Evolutionary conservation across 805 yeast species (phyloP).

Genomic region (Nakazawaea wickerhamii): DNA sequence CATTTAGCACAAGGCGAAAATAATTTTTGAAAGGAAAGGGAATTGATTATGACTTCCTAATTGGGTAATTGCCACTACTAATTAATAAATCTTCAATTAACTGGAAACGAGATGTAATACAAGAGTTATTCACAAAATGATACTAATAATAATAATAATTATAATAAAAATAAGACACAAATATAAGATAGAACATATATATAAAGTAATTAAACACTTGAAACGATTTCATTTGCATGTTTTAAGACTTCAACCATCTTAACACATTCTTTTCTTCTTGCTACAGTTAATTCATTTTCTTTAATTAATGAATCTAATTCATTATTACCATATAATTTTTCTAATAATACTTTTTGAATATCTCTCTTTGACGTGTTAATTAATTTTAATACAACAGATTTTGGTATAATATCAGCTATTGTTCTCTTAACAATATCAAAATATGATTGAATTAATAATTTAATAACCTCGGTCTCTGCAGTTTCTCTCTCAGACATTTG

Average conservation of each 20-base stretch:
- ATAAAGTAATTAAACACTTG: slow-evolving; percentile 43
- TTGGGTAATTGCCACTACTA: too few species aligned
- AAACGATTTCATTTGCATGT: slow-evolving; percentile 87
- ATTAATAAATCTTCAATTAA: background rate
- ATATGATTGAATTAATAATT: slow-evolving; percentile 83
- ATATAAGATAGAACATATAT: background rate
- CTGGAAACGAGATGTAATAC: background rate
- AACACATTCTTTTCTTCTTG: slow-evolving; percentile 89
- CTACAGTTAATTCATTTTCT: slow-evolving; percentile 90
- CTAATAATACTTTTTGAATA: slow-evolving; percentile 84
- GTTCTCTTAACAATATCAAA: slow-evolving; percentile 91
- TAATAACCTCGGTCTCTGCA: slow-evolving; percentile 95
- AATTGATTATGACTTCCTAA: background rate
- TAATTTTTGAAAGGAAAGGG: too few species aligned
- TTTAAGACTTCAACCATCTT: slow-evolving; percentile 91
- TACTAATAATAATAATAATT: too few species aligned
- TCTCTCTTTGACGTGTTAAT: slow-evolving; percentile 80
- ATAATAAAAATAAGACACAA: background rate
- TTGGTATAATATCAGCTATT: slow-evolving; percentile 89
- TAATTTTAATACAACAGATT: slow-evolving; percentile 89
- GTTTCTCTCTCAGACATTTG: slow-evolving; percentile 91
- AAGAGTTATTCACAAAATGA: background rate
- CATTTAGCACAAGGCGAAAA: too few species aligned
- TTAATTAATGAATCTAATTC: slow-evolving; percentile 75
- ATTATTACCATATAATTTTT: slow-evolving; percentile 73